Percentiles rank a stretch among this genome's conserved stretches.
phyloP scores from a whole-genome alignment of 176 grass and related monocot genomes.

The Chloris gayana region DNA sequence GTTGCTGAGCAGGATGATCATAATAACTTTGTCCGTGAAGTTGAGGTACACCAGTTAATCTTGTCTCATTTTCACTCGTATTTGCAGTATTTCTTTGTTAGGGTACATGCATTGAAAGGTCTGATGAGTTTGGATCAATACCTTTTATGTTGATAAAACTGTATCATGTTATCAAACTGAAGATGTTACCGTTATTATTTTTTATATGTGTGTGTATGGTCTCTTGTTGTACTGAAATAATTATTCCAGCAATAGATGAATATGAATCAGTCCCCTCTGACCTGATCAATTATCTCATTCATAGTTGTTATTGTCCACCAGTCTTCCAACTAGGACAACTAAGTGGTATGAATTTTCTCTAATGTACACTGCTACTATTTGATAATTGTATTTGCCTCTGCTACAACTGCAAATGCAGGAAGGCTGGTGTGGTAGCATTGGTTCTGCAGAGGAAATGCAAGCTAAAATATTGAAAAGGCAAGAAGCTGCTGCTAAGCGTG shows the following conservation, averaged over 20 bases:
- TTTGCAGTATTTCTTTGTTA: background rate
- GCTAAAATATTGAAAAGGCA: constrained; percentile 87
- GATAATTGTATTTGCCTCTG: background rate
- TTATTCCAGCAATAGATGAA: constrained; percentile 18
- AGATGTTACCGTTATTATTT: background rate
- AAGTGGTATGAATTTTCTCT: constrained; percentile 8
- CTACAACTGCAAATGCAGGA: constrained; percentile 54
- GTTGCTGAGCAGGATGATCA: constrained; percentile 60
- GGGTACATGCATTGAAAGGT: background rate
- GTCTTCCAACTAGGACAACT: constrained; percentile 13
- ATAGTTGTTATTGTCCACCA: constrained; percentile 6
- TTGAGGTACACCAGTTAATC: constrained; percentile 65
- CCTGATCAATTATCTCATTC: background rate
- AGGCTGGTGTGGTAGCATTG: constrained; percentile 88
- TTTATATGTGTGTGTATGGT: too few relatives aligned
- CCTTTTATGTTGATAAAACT: background rate
- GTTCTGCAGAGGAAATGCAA: constrained; percentile 86
- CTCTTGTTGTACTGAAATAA: constrained; percentile 17
- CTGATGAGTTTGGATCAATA: background rate
- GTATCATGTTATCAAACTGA: background rate
- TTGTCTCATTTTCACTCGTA: background rate
- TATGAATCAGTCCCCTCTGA: constrained; percentile 8
- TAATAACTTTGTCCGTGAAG: constrained; percentile 58
- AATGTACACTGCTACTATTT: constrained; percentile 24
- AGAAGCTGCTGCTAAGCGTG: constrained; percentile 92